These are phyloP conservation scores for Malassezia brasiliensis DNA, from an alignment of 1,284 basidiomycete genomes.

Conservation along the genomic window DNA sequence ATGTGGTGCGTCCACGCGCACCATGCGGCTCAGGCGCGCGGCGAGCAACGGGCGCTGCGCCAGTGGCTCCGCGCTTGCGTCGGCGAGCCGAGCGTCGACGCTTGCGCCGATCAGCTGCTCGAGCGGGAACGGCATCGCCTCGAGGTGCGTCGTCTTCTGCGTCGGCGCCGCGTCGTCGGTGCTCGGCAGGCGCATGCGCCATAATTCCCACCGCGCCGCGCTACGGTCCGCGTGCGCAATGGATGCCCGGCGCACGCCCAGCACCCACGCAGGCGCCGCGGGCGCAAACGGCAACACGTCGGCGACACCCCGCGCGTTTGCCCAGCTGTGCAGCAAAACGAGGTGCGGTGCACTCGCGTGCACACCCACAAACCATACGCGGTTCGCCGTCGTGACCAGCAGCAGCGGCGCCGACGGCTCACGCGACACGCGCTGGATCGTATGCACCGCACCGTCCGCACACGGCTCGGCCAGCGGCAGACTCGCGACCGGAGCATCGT, in stretches of 20 bases:
- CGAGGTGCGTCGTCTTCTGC: background rate
- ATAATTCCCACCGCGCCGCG: conserved; percentile 15
- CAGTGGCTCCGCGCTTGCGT: background rate
- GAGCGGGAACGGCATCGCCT: conserved; percentile 7
- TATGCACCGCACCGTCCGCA: conserved; percentile 3
- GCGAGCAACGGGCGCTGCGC: conserved; percentile 11
- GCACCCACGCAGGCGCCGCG: conserved; percentile 1
- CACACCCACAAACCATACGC: conserved; percentile 14
- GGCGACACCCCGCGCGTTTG: conserved; percentile 11
- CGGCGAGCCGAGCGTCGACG: background rate
- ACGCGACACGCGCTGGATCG: background rate
- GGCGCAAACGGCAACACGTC: background rate
- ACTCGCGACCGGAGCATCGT: background rate
- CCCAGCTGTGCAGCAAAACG: conserved; percentile 1
- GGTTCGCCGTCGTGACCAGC: conserved; percentile 9
- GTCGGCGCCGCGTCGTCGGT: background rate
- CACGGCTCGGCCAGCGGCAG: conserved; percentile 1
- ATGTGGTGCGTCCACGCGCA: background rate
- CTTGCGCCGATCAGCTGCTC: conserved; percentile 7
- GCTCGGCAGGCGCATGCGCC: conserved; percentile 12
- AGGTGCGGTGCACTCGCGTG: background rate
- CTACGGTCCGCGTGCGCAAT: background rate
- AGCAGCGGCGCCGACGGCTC: background rate
- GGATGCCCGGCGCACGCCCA: conserved; percentile 11
- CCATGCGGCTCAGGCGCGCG: conserved; percentile 9